Conservation (phyloP, 2,329 filamentous ascomycete genomes). For the Fusarium odoratissimum region DNA sequence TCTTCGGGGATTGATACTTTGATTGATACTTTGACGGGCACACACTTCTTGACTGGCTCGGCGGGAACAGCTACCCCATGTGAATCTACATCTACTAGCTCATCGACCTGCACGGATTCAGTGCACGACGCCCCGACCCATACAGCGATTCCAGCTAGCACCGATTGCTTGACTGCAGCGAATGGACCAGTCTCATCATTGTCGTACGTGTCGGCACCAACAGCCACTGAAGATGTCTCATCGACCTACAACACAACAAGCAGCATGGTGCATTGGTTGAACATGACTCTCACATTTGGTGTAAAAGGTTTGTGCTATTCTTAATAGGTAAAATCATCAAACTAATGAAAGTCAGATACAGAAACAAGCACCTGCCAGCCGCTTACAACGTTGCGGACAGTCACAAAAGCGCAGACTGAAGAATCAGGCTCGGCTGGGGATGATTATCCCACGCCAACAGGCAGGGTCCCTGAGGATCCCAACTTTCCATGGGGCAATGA, state of each 20-base stretch:
- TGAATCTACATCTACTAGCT: conserved; percentile 13
- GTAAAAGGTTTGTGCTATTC: conserved; percentile 27
- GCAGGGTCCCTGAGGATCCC: conserved; percentile 43
- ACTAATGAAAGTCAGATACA: conserved; percentile 14
- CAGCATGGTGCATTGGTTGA: conserved; percentile 32
- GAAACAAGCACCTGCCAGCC: conserved; percentile 12
- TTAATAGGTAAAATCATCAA: not conserved
- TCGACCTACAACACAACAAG: conserved; percentile 42
- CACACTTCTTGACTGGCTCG: conserved; percentile 2
- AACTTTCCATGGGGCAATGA: conserved; percentile 53
- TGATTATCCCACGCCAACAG: conserved; percentile 36
- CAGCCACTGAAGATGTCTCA: conserved; percentile 9
- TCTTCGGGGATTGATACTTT: conserved; percentile 10
- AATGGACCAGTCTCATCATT: conserved; percentile 2
- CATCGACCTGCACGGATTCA: conserved; percentile 33
- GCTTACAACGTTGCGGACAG: conserved; percentile 40
- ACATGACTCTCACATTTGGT: conserved; percentile 21
- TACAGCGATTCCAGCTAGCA: conserved; percentile 7
- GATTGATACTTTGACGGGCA: conserved; percentile 20
- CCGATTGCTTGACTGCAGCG: conserved; percentile 22
- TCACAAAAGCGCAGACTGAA: conserved; percentile 21
- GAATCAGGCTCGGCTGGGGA: conserved; percentile 10
- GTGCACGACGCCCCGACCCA: not conserved
- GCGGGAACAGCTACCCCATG: conserved; percentile 21
- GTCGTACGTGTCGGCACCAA: conserved; percentile 24